Conservation (phyloP, 441 rosid species). For the Aleurites moluccanus region DNA sequence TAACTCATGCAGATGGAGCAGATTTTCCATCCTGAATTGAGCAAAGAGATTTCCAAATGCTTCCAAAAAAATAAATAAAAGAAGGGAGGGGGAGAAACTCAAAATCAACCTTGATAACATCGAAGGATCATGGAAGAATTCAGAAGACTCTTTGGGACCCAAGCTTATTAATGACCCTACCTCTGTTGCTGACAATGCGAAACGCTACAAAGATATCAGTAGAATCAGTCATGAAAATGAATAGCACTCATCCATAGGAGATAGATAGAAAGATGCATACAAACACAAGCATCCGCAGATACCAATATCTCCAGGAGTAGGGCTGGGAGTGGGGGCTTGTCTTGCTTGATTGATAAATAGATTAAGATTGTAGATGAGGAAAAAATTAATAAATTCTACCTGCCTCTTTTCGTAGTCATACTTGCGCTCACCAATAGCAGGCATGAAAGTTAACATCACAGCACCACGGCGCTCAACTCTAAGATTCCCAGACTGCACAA, state of each 20-base stretch:
- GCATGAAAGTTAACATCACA: constrained; percentile 76
- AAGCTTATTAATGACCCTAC: constrained; percentile 74
- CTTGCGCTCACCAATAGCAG: constrained; percentile 85
- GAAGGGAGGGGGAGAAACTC: neutral
- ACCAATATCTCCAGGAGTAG: neutral
- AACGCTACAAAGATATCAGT: constrained; percentile 46
- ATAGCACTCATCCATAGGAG: neutral
- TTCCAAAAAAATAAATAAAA: neutral
- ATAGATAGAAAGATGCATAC: neutral
- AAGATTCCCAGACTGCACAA: constrained; percentile 57
- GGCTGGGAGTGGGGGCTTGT: neutral
- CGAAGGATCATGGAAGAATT: constrained; percentile 94
- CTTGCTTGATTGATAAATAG: neutral
- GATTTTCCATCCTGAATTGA: neutral
- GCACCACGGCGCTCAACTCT: constrained; percentile 65
- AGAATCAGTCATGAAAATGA: constrained; percentile 18
- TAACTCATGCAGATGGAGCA: neutral
- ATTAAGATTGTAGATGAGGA: neutral
- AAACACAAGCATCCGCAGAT: neutral
- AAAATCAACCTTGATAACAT: constrained; percentile 65
- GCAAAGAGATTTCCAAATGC: constrained; percentile 1
- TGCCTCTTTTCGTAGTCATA: constrained; percentile 77
- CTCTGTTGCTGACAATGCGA: constrained; percentile 89
- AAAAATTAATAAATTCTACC: constrained; percentile 39
- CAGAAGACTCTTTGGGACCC: constrained; percentile 68